phyloP scores from a whole-genome alignment of 2,329 filamentous ascomycete genomes.

The Ascosphaera acerosa region DNA sequence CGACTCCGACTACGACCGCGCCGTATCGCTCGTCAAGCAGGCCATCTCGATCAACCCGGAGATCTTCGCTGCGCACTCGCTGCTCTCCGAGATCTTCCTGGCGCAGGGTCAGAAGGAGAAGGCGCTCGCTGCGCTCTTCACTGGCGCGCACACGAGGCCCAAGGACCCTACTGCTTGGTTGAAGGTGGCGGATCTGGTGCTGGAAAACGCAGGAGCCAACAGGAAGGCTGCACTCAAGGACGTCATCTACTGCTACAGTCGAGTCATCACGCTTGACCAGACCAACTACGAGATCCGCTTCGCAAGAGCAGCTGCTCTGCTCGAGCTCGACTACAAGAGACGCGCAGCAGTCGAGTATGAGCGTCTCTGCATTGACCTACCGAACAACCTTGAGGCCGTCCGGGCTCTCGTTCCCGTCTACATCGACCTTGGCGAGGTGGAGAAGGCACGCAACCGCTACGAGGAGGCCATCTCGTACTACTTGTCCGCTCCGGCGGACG shows the following conservation, averaged over 20 bases:
- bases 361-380: constrained; percentile 26
- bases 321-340: constrained; percentile 23
- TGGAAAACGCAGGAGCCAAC: constrained; percentile 23
- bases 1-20: constrained; percentile 21
- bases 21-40: constrained; percentile 18
- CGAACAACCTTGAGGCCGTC: constrained; percentile 28
- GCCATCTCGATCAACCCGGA: constrained; percentile 34
- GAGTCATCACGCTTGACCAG: constrained; percentile 27
- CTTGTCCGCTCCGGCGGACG: constrained; percentile 18
- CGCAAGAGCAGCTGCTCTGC: constrained; percentile 29
- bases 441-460: constrained; percentile 25
- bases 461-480: constrained; percentile 27
- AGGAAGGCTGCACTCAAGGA: constrained; percentile 20
- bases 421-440: constrained; percentile 25
- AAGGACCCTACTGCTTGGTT: constrained; percentile 31
- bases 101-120: constrained; percentile 30
- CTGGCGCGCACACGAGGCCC: constrained; percentile 30
- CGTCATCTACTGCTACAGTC: constrained; percentile 27
- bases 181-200: constrained; percentile 29
- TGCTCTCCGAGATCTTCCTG: constrained; percentile 33
- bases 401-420: constrained; percentile 31
- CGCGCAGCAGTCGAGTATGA: constrained; percentile 27
- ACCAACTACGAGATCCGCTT: constrained; percentile 28
- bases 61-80: constrained; percentile 33
- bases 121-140: constrained; percentile 29